Conservation (phyloP, 345 rosid species). For the Syzygium jambos region DNA sequence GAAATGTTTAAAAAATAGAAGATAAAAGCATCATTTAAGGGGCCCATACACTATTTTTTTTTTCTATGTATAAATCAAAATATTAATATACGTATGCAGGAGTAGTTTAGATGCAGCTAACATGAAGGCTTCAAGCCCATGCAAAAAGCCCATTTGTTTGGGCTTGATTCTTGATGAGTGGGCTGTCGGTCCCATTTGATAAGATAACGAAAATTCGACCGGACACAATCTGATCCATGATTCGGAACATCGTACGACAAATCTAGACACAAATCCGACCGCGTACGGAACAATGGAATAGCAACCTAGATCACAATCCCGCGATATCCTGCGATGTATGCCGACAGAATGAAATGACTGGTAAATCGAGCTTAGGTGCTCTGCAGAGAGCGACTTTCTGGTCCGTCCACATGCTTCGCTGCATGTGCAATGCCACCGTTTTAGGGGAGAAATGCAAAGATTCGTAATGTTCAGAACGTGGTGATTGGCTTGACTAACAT, state of each 20-base stretch:
- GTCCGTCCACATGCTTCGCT: neutral
- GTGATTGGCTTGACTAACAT: neutral
- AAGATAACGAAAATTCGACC: neutral
- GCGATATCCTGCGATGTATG: neutral
- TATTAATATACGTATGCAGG: neutral
- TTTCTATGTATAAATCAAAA: neutral
- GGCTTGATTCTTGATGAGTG: neutral
- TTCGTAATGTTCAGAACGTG: neutral
- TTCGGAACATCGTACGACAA: neutral
- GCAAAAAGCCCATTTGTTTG: neutral
- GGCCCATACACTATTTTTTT: neutral
- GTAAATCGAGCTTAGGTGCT: neutral
- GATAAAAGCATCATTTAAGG: neutral
- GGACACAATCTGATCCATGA: fast-evolving
- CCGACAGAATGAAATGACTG: neutral
- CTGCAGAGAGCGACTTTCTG: neutral
- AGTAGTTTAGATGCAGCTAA: neutral
- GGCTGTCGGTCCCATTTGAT: neutral
- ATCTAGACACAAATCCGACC: neutral
- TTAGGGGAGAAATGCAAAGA: neutral
- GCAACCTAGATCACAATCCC: neutral
- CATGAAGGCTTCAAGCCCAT: neutral
- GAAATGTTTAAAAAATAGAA: neutral
- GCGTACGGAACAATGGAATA: neutral
- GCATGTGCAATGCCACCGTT: neutral